phyloP scores from a whole-genome alignment of 306 rosid species.

The Echinosophora koreensis region DNA sequence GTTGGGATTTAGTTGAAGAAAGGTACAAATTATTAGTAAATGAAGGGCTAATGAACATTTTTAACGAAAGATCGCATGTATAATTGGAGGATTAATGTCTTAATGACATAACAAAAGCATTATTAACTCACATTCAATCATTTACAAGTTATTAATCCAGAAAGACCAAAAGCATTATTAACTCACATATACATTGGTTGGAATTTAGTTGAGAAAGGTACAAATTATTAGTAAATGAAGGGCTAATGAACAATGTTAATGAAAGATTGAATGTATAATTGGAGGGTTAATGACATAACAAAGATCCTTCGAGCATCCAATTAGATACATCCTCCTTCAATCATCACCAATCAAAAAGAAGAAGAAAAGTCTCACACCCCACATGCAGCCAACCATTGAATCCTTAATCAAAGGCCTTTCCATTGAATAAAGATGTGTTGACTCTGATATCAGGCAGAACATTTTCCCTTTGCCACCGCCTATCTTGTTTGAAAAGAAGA shows the following conservation, averaged over 20 bases:
- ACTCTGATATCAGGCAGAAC: slow-evolving; percentile 15
- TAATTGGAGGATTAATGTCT: not conserved
- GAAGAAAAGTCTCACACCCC: slow-evolving; percentile 56
- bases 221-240: not conserved
- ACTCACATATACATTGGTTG: not conserved
- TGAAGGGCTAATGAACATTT: not conserved
- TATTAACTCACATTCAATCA: slow-evolving; percentile 42
- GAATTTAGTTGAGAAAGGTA: slow-evolving; percentile 20
- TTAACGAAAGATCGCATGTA: slow-evolving; percentile 26
- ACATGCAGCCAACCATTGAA: slow-evolving; percentile 66
- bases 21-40: not conserved
- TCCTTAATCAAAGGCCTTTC: slow-evolving; percentile 46
- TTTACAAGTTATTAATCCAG: slow-evolving; percentile 35
- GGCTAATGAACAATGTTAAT: slow-evolving; percentile 19
- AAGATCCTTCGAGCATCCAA: not conserved
- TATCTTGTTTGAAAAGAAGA: slow-evolving; percentile 53
- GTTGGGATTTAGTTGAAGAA: slow-evolving; percentile 27
- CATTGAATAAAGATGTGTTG: slow-evolving; percentile 45
- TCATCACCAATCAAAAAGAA: slow-evolving; percentile 46
- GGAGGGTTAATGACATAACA: not conserved
- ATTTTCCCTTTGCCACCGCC: slow-evolving; percentile 47
- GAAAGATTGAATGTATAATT: slow-evolving; percentile 37
- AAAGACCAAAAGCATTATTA: slow-evolving; percentile 34
- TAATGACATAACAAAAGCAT: not conserved
- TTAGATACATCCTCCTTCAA: slow-evolving; percentile 43